Percentiles rank a stretch among this genome's conserved stretches.
Conservation (phyloP, 2,329 filamentous ascomycete genomes). For the Lasiodiplodia sp. region DNA sequence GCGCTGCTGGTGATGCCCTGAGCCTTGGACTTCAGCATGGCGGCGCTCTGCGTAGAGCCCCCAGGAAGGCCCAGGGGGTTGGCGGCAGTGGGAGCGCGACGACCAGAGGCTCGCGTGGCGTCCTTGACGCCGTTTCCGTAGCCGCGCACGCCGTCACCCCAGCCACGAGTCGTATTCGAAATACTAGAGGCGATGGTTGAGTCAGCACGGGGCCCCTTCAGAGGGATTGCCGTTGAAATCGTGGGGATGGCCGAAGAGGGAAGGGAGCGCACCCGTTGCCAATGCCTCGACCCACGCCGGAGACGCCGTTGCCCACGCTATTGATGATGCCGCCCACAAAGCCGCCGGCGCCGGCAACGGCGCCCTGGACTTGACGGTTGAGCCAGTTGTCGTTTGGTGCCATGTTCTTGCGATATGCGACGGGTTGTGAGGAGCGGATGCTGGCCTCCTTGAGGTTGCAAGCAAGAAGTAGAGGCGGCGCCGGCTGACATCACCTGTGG, state of each 20-base stretch:
- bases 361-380: constrained; percentile 52
- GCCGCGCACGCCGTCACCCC: constrained; percentile 57
- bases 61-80: constrained; percentile 54
- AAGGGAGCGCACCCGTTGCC: constrained; percentile 46
- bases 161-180: constrained; percentile 52
- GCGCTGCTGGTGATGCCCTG: constrained; percentile 34
- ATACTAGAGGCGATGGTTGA: constrained; percentile 42
- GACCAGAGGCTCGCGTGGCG: constrained; percentile 52
- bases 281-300: constrained; percentile 54
- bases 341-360: constrained; percentile 53
- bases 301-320: constrained; percentile 55
- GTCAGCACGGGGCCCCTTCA: constrained; percentile 17
- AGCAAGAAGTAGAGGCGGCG: constrained; percentile 3
- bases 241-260: constrained; percentile 12
- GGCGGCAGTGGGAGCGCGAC: constrained; percentile 52
- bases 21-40: constrained; percentile 15
- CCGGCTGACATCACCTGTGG: constrained; percentile 25
- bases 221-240: constrained; percentile 8
- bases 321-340: constrained; percentile 53
- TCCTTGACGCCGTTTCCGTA: constrained; percentile 61
- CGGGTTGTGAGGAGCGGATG: background rate
- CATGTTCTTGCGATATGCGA: constrained; percentile 24
- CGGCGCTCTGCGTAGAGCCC: constrained; percentile 28
- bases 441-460: background rate
- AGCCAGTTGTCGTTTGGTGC: constrained; percentile 54